Percentiles rank a stretch among this genome's conserved stretches.
phyloP scores from a whole-genome alignment of 495 filamentous ascomycete genomes.

The Hypoxylon lienhwacheense region DNA sequence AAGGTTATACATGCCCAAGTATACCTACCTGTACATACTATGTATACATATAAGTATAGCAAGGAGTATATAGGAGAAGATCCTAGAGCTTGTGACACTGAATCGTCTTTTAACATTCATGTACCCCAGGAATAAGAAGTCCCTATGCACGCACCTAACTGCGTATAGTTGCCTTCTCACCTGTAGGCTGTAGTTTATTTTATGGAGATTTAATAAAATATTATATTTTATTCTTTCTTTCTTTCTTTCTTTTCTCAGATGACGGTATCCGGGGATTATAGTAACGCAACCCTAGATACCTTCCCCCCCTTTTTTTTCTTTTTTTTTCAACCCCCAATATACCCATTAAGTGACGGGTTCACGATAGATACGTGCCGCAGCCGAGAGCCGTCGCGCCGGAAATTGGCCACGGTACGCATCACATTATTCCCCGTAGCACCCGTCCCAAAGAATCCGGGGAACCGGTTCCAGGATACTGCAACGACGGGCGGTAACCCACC shows the following conservation, averaged over 20 bases:
- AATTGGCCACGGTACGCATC: constrained; percentile 2
- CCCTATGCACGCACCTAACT: constrained; percentile 5
- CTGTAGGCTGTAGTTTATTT: constrained; percentile 33
- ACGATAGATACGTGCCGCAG: constrained; percentile 14
- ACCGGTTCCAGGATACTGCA: constrained; percentile 31
- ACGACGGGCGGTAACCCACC: constrained; percentile 5
- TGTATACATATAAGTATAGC: no score
- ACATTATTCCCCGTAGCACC: constrained; percentile 9
- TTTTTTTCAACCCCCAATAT: background rate
- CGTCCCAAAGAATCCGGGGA: constrained; percentile 27
- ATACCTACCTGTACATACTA: no score
- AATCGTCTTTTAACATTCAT: constrained; percentile 20
- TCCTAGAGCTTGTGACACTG: constrained; percentile 25
- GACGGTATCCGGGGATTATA: background rate
- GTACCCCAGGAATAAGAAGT: constrained; percentile 30
- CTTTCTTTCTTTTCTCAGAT: constrained; percentile 2
- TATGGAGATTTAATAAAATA: constrained; percentile 29
- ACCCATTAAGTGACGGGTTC: constrained; percentile 13
- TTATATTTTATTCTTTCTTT: constrained; percentile 13
- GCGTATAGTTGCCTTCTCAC: constrained; percentile 9
- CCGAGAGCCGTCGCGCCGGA: constrained; percentile 17
- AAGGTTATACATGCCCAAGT: background rate
- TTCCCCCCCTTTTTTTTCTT: background rate
- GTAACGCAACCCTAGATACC: background rate
- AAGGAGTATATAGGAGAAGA: constrained; percentile 19